A percentile compares a stretch with the other conserved stretches of the same genome.
Evolutionary conservation across 2,329 filamentous ascomycete species (phyloP).

Genomic region (Alternaria rosae): DNA sequence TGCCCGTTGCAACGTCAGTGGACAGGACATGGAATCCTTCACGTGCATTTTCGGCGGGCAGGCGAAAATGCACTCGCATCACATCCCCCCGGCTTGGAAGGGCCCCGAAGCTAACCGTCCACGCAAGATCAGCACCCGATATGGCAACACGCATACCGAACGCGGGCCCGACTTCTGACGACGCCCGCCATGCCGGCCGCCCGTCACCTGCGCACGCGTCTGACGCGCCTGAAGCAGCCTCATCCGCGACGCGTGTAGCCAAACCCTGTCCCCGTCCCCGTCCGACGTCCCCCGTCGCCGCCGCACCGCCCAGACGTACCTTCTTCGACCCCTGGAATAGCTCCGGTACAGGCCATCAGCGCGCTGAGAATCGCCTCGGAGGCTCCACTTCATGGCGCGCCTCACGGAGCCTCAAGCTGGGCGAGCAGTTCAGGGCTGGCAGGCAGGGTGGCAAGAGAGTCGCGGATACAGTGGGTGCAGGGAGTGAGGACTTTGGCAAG

Average conservation of each 20-base stretch:
- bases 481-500: conserved; percentile 63
- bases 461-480: conserved; percentile 70
- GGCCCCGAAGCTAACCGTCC: conserved; percentile 19
- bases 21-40: conserved; percentile 6
- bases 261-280: not conserved
- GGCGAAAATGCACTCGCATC: conserved; percentile 13
- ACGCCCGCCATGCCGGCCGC: conserved; percentile 24
- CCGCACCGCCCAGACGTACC: conserved; percentile 28
- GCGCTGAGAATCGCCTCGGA: conserved; percentile 70
- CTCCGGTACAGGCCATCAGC: conserved; percentile 79
- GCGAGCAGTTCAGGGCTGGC: conserved; percentile 70
- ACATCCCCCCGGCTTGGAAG: conserved; percentile 16
- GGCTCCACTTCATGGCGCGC: conserved; percentile 74
- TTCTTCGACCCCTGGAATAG: conserved; percentile 76
- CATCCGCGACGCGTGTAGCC: conserved; percentile 10
- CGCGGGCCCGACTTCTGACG: conserved; percentile 10
- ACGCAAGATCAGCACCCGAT: conserved; percentile 13
- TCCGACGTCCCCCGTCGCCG: conserved; percentile 9
- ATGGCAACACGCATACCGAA: conserved; percentile 16
- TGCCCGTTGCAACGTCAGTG: conserved; percentile 14
- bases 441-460: conserved; percentile 65
- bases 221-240: conserved; percentile 16
- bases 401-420: conserved; percentile 72
- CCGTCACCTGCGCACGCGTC: conserved; percentile 20
- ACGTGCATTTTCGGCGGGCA: conserved; percentile 12